phyloP scores from a whole-genome alignment of 1,284 basidiomycete species.

The Pyrrhoderma lamaoense region DNA sequence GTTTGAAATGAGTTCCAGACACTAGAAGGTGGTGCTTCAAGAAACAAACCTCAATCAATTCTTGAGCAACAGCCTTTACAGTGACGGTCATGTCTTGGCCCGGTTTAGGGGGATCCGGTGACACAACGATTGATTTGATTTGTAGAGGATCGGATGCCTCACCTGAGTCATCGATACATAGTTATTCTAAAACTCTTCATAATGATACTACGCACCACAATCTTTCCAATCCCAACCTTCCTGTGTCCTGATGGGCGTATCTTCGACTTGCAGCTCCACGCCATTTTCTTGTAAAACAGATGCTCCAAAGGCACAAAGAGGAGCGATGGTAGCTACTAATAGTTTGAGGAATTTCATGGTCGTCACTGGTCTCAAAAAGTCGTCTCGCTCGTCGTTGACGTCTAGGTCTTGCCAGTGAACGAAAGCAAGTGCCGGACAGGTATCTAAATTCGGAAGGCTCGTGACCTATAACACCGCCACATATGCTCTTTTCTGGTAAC shows the following conservation, averaged over 20 bases:
- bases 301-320: slow-evolving; percentile 10
- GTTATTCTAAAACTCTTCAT: not conserved
- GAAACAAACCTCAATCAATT: slow-evolving; percentile 58
- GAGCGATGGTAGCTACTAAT: slow-evolving; percentile 7
- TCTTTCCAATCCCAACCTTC: slow-evolving; percentile 46
- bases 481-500: no score
- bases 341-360: slow-evolving; percentile 11
- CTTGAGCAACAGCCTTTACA: slow-evolving; percentile 54
- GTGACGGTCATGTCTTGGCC: slow-evolving; percentile 79
- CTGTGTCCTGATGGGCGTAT: slow-evolving; percentile 29
- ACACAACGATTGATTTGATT: slow-evolving; percentile 60
- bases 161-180: slow-evolving; percentile 32
- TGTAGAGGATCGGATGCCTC: slow-evolving; percentile 39
- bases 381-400: slow-evolving; percentile 1
- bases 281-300: slow-evolving; percentile 32
- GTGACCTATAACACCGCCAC: no score
- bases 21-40: no score
- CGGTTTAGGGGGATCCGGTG: slow-evolving; percentile 78
- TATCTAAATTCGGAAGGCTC: slow-evolving; percentile 4
- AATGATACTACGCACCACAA: slow-evolving; percentile 46
- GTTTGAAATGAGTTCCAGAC: no score
- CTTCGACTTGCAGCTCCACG: slow-evolving; percentile 26
- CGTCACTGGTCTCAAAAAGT: not conserved
- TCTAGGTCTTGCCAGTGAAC: not conserved
- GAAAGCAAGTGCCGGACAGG: slow-evolving; percentile 6